These are phyloP conservation scores for Papiliotrema flavescens DNA, from an alignment of 1,284 basidiomycete species.

Conservation along the genomic window DNA sequence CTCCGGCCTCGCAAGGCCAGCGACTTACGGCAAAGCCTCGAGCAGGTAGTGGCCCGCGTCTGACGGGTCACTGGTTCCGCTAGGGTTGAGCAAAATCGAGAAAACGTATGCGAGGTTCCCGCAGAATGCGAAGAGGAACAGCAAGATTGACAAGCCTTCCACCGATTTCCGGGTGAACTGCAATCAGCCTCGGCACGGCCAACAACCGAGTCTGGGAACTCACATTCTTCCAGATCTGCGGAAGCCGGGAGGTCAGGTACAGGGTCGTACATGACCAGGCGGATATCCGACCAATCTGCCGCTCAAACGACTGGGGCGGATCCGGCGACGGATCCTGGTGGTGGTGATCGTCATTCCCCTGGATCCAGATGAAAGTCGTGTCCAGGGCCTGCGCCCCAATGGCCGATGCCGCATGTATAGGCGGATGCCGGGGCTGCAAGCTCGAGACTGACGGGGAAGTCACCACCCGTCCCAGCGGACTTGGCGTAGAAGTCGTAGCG, in stretches of 20 bases:
- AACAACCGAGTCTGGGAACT: constrained; percentile 36
- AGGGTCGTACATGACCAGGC: constrained; percentile 89
- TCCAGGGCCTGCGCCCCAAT: background rate
- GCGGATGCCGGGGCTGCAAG: background rate
- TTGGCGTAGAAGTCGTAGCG: background rate
- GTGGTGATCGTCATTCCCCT: background rate
- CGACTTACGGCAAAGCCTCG: constrained; percentile 44
- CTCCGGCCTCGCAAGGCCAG: background rate
- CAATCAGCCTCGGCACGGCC: background rate
- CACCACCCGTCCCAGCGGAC: background rate
- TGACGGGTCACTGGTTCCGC: constrained; percentile 24
- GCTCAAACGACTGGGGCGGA: constrained; percentile 41
- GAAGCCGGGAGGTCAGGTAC: constrained; percentile 84
- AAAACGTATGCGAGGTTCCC: constrained; percentile 87
- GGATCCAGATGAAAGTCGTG: background rate
- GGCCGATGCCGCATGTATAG: background rate
- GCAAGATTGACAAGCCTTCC: constrained; percentile 87
- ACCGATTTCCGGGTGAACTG: constrained; percentile 87
- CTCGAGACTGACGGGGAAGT: background rate
- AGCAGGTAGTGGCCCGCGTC: constrained; percentile 41
- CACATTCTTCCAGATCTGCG: constrained; percentile 97
- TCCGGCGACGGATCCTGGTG: constrained; percentile 12
- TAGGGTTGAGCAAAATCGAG: constrained; percentile 61
- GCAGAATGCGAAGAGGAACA: constrained; percentile 86
- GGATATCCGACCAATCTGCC: constrained; percentile 75